These are phyloP conservation scores for Protostelium mycophagum DNA, from an alignment of 78 protist genomes.

Conservation along the genomic window DNA sequence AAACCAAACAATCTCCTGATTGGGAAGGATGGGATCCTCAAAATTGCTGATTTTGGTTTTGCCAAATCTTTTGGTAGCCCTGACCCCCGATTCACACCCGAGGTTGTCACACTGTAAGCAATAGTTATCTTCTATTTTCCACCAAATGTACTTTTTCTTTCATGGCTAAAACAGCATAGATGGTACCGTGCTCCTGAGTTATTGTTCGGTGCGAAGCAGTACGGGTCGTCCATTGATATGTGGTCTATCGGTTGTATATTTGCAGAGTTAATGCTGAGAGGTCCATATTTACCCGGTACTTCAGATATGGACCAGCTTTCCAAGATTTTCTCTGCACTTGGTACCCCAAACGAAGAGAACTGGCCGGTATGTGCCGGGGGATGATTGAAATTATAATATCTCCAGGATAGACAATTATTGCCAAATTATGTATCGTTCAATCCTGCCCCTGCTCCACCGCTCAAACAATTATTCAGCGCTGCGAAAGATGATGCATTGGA, in stretches of 20 bases:
- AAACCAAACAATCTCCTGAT: slow-evolving; percentile 80
- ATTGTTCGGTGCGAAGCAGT: slow-evolving; percentile 72
- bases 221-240: slow-evolving; percentile 74
- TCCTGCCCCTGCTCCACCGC: slow-evolving; percentile 51
- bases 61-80: slow-evolving; percentile 74
- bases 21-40: slow-evolving; percentile 34
- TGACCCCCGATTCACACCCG: slow-evolving; percentile 32
- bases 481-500: slow-evolving; percentile 53
- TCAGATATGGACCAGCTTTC: slow-evolving; percentile 60
- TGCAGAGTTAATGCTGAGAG: slow-evolving; percentile 74
- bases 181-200: slow-evolving; percentile 85
- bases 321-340: slow-evolving; percentile 47
- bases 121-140: neutral
- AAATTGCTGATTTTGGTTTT: slow-evolving; percentile 81
- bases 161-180: neutral
- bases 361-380: slow-evolving; percentile 55
- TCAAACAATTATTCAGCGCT: slow-evolving; percentile 39
- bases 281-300: slow-evolving; percentile 66
- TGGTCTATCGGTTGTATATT: slow-evolving; percentile 82
- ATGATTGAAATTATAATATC: neutral
- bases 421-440: slow-evolving; percentile 49
- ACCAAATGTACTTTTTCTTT: neutral
- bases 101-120: slow-evolving; percentile 49
- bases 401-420: slow-evolving; percentile 29
- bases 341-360: slow-evolving; percentile 47